Conservation (phyloP, 306 rosid species). For the Malus fusca region DNA sequence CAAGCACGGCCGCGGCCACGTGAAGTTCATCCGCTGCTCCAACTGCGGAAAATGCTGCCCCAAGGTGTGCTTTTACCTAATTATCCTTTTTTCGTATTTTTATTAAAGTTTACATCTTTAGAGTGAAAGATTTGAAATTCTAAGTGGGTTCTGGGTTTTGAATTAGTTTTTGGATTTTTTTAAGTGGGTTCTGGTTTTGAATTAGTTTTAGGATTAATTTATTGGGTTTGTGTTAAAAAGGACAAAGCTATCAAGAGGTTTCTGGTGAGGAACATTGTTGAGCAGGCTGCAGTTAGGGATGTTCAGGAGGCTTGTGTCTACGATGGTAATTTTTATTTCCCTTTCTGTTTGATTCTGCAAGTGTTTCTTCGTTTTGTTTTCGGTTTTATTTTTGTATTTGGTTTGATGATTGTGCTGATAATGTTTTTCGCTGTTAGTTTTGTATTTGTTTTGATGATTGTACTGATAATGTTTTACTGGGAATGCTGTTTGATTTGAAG, state of each 20-base stretch:
- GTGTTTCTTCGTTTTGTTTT: no score
- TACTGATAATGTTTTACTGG: not conserved
- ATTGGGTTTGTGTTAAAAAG: constrained; percentile 20
- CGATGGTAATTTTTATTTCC: constrained; percentile 49
- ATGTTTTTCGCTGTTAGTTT: not conserved
- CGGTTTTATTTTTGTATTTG: not conserved
- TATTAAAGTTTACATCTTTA: not conserved
- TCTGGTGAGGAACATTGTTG: constrained; percentile 92
- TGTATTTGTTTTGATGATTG: not conserved
- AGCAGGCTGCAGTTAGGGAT: constrained; percentile 97
- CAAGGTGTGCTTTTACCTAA: constrained; percentile 51
- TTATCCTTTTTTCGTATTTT: not conserved
- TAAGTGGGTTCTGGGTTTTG: not conserved
- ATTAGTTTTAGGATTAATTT: not conserved
- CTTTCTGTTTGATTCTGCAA: not conserved
- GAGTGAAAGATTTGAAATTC: not conserved
- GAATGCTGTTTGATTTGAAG: constrained; percentile 23
- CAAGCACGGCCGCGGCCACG: constrained; percentile 96
- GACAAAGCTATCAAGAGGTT: constrained; percentile 83
- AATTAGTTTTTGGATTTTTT: not conserved
- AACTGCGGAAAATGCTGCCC: constrained; percentile 98
- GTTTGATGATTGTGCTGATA: not conserved
- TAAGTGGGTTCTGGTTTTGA: not conserved
- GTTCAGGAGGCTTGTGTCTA: constrained; percentile 98
- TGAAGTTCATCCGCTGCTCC: constrained; percentile 84